Evolutionary conservation across 345 rosid genomes (phyloP).

Genomic region (Anastatica hierochuntica): DNA sequence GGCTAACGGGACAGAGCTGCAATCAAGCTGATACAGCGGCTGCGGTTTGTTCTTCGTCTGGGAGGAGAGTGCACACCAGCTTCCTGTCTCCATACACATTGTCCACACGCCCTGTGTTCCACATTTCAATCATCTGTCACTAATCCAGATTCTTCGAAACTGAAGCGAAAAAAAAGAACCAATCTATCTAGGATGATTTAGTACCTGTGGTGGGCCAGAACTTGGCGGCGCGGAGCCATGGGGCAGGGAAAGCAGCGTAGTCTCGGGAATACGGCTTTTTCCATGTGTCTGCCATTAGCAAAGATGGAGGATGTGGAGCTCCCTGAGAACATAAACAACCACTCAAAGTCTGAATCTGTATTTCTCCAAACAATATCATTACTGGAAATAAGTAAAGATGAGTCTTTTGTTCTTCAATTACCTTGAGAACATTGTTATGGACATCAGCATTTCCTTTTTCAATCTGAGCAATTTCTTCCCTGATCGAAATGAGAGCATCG

Average conservation of each 20-base stretch:
- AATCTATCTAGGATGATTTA: constrained; percentile 1
- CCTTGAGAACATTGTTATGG: constrained; percentile 93
- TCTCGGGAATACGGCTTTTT: constrained; percentile 82
- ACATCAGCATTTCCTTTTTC: constrained; percentile 91
- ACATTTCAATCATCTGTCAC: constrained; percentile 6
- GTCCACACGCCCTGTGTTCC: constrained; percentile 75
- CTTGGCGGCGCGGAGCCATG: constrained; percentile 85
- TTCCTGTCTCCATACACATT: constrained; percentile 97
- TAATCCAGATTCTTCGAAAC: constrained; percentile 7
- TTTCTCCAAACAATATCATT: neutral
- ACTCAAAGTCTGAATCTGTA: neutral
- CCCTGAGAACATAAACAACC: constrained; percentile 38
- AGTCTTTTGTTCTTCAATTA: constrained; percentile 15
- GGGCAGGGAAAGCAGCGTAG: constrained; percentile 92
- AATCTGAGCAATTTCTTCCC: constrained; percentile 87
- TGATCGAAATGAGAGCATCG: constrained; percentile 89
- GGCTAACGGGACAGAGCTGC: neutral
- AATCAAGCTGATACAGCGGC: constrained; percentile 51
- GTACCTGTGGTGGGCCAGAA: constrained; percentile 95
- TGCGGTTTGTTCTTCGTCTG: constrained; percentile 79
- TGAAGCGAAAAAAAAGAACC: neutral
- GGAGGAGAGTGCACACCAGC: constrained; percentile 78
- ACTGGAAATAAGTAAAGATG: neutral
- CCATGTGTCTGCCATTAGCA: constrained; percentile 98
- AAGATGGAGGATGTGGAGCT: constrained; percentile 98